phyloP scores from a whole-genome alignment of 306 rosid genomes.

The Rosa lucieae region DNA sequence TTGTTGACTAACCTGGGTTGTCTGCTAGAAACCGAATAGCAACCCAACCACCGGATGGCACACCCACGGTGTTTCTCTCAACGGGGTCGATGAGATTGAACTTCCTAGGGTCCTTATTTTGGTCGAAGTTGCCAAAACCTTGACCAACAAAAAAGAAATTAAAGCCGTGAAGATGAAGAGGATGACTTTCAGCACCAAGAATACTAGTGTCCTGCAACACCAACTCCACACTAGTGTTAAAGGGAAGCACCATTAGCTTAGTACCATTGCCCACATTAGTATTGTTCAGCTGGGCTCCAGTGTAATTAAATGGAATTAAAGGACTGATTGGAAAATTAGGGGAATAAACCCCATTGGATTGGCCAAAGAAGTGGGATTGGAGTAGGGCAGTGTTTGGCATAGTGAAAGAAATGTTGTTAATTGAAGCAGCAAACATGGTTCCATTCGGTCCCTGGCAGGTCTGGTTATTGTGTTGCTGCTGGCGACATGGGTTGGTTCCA shows the following conservation, averaged over 20 bases:
- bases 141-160: constrained; percentile 66
- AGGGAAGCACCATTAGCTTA: constrained; percentile 50
- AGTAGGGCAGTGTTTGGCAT: constrained; percentile 54
- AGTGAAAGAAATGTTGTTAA: constrained; percentile 55
- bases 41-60: constrained; percentile 73
- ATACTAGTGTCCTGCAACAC: constrained; percentile 59
- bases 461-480: constrained; percentile 16
- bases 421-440: constrained; percentile 61
- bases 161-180: constrained; percentile 68
- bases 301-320: constrained; percentile 44
- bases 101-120: constrained; percentile 40
- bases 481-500: constrained; percentile 52
- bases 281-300: constrained; percentile 54
- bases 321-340: constrained; percentile 42
- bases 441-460: constrained; percentile 68
- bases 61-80: constrained; percentile 53
- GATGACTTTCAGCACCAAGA: constrained; percentile 56
- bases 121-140: constrained; percentile 66
- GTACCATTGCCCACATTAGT: constrained; percentile 63
- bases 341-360: constrained; percentile 40
- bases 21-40: constrained; percentile 64
- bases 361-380: constrained; percentile 49
- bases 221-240: constrained; percentile 58
- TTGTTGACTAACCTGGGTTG: constrained; percentile 49
- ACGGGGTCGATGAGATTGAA: constrained; percentile 60